Conservation (phyloP, 164 flowering plant species). For the Vitis amurensis region DNA sequence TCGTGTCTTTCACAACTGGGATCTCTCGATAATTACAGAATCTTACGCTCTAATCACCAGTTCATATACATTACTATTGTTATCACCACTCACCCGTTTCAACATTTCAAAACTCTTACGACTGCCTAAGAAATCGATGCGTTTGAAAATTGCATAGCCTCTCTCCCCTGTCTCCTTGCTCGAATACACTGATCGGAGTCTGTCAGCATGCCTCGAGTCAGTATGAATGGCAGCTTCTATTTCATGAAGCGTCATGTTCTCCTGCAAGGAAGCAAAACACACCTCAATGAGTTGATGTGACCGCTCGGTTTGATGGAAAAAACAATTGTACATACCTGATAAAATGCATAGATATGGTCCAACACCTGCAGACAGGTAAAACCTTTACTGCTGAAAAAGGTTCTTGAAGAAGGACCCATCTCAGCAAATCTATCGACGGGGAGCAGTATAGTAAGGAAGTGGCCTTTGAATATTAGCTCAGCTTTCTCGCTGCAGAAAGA, state of each 20-base stretch:
- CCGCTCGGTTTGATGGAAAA: neutral
- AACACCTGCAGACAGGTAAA: constrained; percentile 79
- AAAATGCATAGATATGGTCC: constrained; percentile 73
- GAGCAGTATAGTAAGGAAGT: constrained; percentile 79
- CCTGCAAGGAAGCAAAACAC: constrained; percentile 40
- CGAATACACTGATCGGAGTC: constrained; percentile 64
- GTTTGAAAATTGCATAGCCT: constrained; percentile 51
- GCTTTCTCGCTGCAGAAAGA: constrained; percentile 70
- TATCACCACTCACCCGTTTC: constrained; percentile 82
- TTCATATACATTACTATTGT: constrained; percentile 76
- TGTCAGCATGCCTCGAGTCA: constrained; percentile 86
- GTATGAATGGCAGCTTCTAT: constrained; percentile 83
- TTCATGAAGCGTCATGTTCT: constrained; percentile 75
- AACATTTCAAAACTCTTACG: constrained; percentile 91
- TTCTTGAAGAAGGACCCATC: constrained; percentile 92
- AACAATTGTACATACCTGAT: constrained; percentile 59
- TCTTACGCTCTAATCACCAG: constrained; percentile 67
- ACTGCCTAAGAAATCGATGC: constrained; percentile 85
- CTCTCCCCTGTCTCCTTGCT: constrained; percentile 49
- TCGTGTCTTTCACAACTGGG: too few relatives aligned
- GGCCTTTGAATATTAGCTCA: constrained; percentile 69
- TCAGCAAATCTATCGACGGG: constrained; percentile 89
- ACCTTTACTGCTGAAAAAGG: constrained; percentile 76
- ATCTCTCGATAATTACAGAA: neutral
- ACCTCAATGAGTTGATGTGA: neutral